A percentile compares a stretch with the other conserved stretches of the same genome.
phyloP scores from a whole-genome alignment of 1,284 basidiomycete genomes.

The Malassezia slooffiae region DNA sequence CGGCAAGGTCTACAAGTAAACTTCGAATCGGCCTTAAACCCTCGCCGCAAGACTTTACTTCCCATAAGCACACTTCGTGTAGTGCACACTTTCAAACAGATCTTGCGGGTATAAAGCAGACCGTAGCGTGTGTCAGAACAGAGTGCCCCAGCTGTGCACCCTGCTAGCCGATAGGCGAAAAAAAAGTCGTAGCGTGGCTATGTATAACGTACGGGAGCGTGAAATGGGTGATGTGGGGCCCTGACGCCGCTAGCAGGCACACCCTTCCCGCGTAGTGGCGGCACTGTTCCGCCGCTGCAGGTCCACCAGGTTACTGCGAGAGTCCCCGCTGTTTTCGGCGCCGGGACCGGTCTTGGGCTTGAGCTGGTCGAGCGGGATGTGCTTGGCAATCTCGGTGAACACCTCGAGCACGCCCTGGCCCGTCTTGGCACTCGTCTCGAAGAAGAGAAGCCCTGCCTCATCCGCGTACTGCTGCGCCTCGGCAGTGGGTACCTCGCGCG shows the following conservation, averaged over 20 bases:
- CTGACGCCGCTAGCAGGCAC: conserved; percentile 4
- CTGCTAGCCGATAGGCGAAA: too few species aligned
- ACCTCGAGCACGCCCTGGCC: conserved; percentile 92
- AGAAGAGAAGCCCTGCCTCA: conserved; percentile 84
- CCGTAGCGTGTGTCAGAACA: too few species aligned
- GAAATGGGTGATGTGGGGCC: too few species aligned
- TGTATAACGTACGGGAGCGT: too few species aligned
- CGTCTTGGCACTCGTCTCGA: conserved; percentile 96
- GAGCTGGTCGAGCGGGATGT: conserved; percentile 9
- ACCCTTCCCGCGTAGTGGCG: conserved; percentile 1
- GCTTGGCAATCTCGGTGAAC: conserved; percentile 64
- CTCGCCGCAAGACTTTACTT: too few species aligned
- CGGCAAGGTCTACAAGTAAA: conserved; percentile 48
- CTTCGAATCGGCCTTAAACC: conserved; percentile 2
- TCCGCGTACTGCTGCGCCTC: conserved; percentile 93
- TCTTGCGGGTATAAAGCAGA: too few species aligned
- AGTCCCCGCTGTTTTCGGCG: neutral
- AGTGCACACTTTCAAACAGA: too few species aligned
- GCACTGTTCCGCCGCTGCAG: conserved; percentile 2
- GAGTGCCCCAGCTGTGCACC: too few species aligned
- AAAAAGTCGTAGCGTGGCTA: too few species aligned
- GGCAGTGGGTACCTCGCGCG: conserved; percentile 51
- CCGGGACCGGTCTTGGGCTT: neutral
- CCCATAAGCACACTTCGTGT: too few species aligned
- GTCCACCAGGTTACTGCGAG: conserved; percentile 9